Conservation (phyloP, 2,329 filamentous ascomycete genomes). For the Fusarium ramigenum region DNA sequence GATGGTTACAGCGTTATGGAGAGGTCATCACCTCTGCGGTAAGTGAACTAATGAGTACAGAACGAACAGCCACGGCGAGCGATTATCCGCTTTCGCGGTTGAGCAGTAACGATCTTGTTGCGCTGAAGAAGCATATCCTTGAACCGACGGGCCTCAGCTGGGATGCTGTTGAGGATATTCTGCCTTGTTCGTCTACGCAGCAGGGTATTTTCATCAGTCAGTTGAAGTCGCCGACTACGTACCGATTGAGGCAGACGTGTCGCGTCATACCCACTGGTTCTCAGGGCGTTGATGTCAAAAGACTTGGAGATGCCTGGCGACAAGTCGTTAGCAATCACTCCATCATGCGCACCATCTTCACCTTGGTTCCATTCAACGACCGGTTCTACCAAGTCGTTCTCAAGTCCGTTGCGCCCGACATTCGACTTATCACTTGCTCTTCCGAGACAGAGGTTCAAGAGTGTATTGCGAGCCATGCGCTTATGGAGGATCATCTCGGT, state of each 20-base stretch:
- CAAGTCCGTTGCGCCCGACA: background rate
- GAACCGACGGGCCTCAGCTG: background rate
- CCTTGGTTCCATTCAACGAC: background rate
- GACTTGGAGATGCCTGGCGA: background rate
- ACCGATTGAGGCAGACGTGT: background rate
- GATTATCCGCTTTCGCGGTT: background rate
- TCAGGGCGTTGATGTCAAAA: background rate
- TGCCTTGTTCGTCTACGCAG: background rate
- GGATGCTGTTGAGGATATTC: background rate
- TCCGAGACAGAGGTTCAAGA: fast-evolving
- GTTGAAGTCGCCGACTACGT: background rate
- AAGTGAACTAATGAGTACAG: background rate
- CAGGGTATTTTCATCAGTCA: background rate
- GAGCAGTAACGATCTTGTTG: background rate
- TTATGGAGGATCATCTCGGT: background rate
- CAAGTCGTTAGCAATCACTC: background rate
- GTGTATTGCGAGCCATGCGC: background rate
- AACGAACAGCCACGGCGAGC: background rate
- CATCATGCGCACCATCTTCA: background rate
- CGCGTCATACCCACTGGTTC: background rate
- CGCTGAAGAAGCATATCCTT: background rate
- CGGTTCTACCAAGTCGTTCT: background rate
- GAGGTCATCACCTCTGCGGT: background rate
- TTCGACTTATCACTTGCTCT: background rate
- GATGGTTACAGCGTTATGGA: background rate